Evolutionary conservation across 768 basidiomycete species (phyloP).

Genomic region (Exsudoporus frostii): DNA sequence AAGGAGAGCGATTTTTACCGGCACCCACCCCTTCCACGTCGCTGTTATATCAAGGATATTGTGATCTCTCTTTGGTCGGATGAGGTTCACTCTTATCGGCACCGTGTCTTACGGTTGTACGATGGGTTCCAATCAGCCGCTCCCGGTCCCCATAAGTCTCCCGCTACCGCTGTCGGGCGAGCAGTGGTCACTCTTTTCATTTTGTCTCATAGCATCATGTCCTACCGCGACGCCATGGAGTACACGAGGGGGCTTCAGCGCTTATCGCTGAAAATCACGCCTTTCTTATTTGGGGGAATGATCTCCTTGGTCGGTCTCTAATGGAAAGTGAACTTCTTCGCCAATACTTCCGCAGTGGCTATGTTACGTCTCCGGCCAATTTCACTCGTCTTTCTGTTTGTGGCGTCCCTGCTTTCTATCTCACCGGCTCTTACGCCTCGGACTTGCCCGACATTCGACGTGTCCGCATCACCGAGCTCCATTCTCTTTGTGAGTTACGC

Average conservation of each 20-base stretch:
- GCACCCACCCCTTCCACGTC: neutral
- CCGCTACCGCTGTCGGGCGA: neutral
- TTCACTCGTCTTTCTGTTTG: too few species aligned
- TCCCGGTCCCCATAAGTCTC: neutral
- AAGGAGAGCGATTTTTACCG: conserved; percentile 1
- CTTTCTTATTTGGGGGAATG: neutral
- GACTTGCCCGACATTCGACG: too few species aligned
- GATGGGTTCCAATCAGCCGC: neutral
- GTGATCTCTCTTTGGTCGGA: neutral
- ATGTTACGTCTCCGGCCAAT: too few species aligned
- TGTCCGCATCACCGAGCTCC: too few species aligned
- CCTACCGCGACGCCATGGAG: neutral
- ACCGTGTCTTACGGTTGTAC: neutral
- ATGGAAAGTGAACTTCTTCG: neutral
- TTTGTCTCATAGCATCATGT: neutral
- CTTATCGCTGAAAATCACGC: neutral
- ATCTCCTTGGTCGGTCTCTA: neutral
- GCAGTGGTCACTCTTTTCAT: neutral
- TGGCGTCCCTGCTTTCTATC: too few species aligned
- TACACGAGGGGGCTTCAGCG: neutral
- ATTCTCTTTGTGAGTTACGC: too few species aligned
- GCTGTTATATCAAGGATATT: neutral
- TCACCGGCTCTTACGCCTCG: too few species aligned
- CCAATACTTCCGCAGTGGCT: neutral
- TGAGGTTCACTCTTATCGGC: neutral